Evolutionary conservation across 139 green algal species (phyloP).

Genomic region (Coelastrella sp.): DNA sequence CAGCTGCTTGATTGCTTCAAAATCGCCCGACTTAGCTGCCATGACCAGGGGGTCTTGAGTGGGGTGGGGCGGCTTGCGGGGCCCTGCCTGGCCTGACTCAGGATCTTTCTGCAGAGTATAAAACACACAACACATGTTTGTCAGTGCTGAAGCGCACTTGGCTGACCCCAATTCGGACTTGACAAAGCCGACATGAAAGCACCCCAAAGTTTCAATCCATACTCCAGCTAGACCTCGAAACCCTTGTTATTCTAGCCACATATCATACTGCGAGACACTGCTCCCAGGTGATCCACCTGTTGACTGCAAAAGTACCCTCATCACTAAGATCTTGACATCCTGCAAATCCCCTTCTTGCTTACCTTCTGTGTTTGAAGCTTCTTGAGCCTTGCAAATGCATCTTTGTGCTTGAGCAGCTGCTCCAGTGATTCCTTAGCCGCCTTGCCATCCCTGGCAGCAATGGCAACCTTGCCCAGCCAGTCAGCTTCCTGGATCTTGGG

Average conservation of each 20-base stretch:
- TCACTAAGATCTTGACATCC: no score
- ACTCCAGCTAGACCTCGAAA: no score
- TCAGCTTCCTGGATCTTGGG: constrained; percentile 35
- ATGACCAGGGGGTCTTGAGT: constrained; percentile 35
- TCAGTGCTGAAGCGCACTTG: no score
- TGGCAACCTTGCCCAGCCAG: constrained; percentile 28
- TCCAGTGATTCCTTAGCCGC: not conserved
- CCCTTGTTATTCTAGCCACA: no score
- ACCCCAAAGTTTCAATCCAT: no score
- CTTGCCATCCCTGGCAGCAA: not conserved
- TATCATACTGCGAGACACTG: no score
- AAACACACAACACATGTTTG: not conserved
- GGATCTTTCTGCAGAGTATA: constrained; percentile 1
- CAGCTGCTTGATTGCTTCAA: constrained; percentile 27
- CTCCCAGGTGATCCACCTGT: no score
- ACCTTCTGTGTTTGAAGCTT: not conserved
- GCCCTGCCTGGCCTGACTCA: not conserved
- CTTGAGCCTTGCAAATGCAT: not conserved
- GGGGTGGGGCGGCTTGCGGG: not conserved
- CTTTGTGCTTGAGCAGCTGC: not conserved
- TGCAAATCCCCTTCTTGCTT: not conserved
- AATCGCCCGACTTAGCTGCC: not conserved
- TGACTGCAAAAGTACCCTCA: no score
- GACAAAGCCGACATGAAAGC: no score
- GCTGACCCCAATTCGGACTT: no score